phyloP scores from a whole-genome alignment of 768 basidiomycete genomes.

The Neoboletus magnificus region DNA sequence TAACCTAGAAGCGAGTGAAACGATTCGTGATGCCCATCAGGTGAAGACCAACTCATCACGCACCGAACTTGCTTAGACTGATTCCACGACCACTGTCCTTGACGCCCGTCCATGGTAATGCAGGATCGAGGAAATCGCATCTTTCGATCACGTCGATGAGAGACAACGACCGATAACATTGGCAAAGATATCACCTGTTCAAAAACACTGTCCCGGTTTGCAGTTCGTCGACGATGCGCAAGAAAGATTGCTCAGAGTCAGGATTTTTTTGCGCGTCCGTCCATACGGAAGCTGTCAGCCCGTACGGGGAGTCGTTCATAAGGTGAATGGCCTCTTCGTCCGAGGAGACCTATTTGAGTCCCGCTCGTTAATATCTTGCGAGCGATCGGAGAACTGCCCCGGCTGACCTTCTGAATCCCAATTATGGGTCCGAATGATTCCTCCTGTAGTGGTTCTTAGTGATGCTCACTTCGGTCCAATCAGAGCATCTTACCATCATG shows the following conservation, averaged over 20 bases:
- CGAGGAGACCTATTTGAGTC: constrained; percentile 53
- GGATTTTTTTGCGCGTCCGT: constrained; percentile 63
- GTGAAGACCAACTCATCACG: constrained; percentile 19
- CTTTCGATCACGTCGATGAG: constrained; percentile 33
- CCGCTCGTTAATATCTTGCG: background rate
- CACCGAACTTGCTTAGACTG: constrained; percentile 87
- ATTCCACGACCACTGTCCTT: constrained; percentile 92
- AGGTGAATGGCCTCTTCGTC: constrained; percentile 86
- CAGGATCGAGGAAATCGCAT: constrained; percentile 90
- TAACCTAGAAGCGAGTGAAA: constrained; percentile 53
- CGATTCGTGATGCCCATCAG: background rate
- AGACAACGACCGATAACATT: background rate
- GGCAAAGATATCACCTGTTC: constrained; percentile 56
- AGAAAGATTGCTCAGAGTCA: constrained; percentile 67
- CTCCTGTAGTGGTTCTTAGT: constrained; percentile 42
- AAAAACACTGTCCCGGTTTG: constrained; percentile 92
- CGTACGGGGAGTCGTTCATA: constrained; percentile 97
- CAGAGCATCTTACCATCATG: constrained; percentile 62
- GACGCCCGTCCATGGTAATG: constrained; percentile 90
- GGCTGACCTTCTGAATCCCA: constrained; percentile 82
- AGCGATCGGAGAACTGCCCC: background rate
- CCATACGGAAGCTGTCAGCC: constrained; percentile 94
- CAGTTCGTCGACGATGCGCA: constrained; percentile 58
- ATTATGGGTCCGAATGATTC: constrained; percentile 94
- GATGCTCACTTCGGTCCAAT: background rate